A percentile compares a stretch with the other conserved stretches of the same genome.
phyloP scores from a whole-genome alignment of 2,329 filamentous ascomycete species.

The Hymenoscyphus salicellus region DNA sequence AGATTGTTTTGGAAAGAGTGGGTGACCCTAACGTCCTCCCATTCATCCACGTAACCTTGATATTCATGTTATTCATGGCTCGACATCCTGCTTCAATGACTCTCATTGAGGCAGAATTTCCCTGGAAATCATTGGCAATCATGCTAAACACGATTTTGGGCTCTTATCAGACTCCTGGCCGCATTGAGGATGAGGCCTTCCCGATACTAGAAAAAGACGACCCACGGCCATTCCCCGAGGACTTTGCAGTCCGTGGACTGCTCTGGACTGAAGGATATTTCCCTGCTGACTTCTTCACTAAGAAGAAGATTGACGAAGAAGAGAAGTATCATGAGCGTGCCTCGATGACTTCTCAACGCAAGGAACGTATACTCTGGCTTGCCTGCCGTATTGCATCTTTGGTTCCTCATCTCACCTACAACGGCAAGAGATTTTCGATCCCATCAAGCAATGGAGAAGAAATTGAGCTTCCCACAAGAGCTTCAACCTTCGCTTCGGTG shows the following conservation, averaged over 20 bases:
- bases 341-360: constrained; percentile 29
- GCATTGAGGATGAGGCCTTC: constrained; percentile 23
- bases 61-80: constrained; percentile 29
- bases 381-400: constrained; percentile 19
- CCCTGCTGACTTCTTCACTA: constrained; percentile 28
- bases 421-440: constrained; percentile 16
- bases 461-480: constrained; percentile 4
- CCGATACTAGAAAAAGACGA: constrained; percentile 29
- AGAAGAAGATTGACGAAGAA: constrained; percentile 31
- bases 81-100: constrained; percentile 23
- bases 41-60: constrained; percentile 32
- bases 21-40: constrained; percentile 33
- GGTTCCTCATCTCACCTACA: constrained; percentile 20
- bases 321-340: constrained; percentile 31
- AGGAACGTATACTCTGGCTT: constrained; percentile 30
- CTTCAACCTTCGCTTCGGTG: constrained; percentile 17
- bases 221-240: constrained; percentile 31
- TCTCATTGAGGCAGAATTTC: constrained; percentile 24
- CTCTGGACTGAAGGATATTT: constrained; percentile 30
- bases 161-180: constrained; percentile 10
- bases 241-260: constrained; percentile 32
- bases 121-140: constrained; percentile 26
- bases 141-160: constrained; percentile 30
- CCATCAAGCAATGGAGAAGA: constrained; percentile 5
- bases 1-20: constrained; percentile 28